These are phyloP conservation scores for Helichrysum umbraculigerum DNA, from an alignment of 129 eudicot genomes.

Conservation along the genomic window DNA sequence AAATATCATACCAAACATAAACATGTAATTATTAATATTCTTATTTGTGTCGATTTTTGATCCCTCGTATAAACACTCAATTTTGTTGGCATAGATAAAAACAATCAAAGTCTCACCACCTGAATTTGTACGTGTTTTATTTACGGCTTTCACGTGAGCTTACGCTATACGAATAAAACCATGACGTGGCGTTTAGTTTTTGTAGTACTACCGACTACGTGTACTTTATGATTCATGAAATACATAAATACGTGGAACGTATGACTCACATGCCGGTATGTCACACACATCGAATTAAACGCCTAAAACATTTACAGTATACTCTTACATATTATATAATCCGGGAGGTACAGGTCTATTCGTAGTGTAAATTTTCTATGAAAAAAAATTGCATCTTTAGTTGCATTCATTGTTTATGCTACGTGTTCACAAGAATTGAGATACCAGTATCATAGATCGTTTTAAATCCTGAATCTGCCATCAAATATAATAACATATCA, in stretches of 20 bases:
- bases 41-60: not conserved
- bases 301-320: not conserved
- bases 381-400: no score
- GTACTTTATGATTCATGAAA: not conserved
- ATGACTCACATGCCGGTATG: not conserved
- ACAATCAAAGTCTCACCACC: not conserved
- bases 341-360: no score
- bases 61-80: not conserved
- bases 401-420: no score
- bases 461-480: no score
- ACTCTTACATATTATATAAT: no score
- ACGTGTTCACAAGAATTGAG: no score
- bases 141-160: not conserved
- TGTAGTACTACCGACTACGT: not conserved
- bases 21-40: not conserved
- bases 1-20: not conserved
- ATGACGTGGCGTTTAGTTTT: not conserved
- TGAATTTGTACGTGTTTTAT: not conserved
- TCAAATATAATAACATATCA: not conserved
- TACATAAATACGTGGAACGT: constrained; percentile 3
- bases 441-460: no score
- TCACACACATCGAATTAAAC: not conserved
- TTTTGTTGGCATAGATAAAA: constrained; percentile 5
- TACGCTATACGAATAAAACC: not conserved
- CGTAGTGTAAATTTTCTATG: no score